phyloP scores from a whole-genome alignment of 2,329 filamentous ascomycete genomes.

The Aspergillus cejpii region DNA sequence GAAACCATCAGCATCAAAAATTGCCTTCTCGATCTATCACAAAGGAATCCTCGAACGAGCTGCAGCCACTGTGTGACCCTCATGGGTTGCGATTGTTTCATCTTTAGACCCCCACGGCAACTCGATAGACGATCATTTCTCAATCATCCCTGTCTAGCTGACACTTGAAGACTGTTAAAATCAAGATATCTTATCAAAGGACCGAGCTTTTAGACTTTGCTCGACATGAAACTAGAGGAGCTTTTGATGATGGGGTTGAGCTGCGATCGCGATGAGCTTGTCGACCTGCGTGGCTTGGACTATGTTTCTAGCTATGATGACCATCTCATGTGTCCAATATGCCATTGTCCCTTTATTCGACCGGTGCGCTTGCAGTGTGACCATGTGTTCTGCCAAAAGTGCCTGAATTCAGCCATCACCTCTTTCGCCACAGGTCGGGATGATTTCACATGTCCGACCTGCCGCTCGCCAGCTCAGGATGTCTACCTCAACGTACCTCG shows the following conservation, averaged over 20 bases:
- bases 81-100: conserved; percentile 23
- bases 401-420: conserved; percentile 47
- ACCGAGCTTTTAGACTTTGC: conserved; percentile 1
- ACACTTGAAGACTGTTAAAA: conserved; percentile 3
- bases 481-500: conserved; percentile 45
- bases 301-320: conserved; percentile 52
- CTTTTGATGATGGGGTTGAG: conserved; percentile 27
- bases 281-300: conserved; percentile 54
- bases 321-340: conserved; percentile 59
- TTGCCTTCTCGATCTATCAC: conserved; percentile 1
- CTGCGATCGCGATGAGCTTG: conserved; percentile 25
- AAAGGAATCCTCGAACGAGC: conserved; percentile 4
- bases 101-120: conserved; percentile 13
- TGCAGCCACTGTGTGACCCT: conserved; percentile 16
- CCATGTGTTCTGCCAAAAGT: conserved; percentile 57
- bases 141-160: conserved; percentile 6
- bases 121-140: conserved; percentile 13
- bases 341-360: conserved; percentile 55
- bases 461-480: conserved; percentile 43
- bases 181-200: not conserved
- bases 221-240: conserved; percentile 29
- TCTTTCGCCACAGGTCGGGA: conserved; percentile 27
- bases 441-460: conserved; percentile 50
- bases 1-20: too few relatives aligned
- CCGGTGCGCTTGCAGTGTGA: conserved; percentile 56